Percentiles rank a stretch among this genome's conserved stretches.
Conservation (phyloP, 305 asterid species). For the Fraxinus ornus region DNA sequence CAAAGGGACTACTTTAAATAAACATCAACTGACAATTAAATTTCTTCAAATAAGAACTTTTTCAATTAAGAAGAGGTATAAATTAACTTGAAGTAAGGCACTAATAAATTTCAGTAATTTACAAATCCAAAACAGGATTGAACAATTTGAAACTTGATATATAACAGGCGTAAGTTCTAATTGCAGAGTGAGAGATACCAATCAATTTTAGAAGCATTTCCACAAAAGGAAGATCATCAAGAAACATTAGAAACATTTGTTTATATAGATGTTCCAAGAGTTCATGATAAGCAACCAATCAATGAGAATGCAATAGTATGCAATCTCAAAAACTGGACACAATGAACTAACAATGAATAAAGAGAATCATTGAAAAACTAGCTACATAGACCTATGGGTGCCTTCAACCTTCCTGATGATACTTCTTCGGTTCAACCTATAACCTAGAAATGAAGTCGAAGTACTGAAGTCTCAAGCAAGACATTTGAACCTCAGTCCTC, state of each 20-base stretch:
- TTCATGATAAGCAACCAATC: slow-evolving; percentile 6
- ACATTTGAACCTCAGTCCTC: slow-evolving; percentile 15
- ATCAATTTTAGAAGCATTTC: slow-evolving; percentile 6
- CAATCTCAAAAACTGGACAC: background rate
- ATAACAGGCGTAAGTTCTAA: background rate
- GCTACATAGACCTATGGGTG: background rate
- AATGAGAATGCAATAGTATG: slow-evolving; percentile 1
- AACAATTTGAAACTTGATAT: background rate
- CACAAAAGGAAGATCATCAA: slow-evolving; percentile 9
- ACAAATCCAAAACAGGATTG: slow-evolving; percentile 1
- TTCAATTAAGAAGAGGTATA: background rate
- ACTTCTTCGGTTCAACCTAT: background rate
- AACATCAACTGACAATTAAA: background rate
- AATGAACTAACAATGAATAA: background rate
- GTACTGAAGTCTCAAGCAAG: background rate
- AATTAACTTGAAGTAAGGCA: slow-evolving; percentile 14
- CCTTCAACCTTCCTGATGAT: slow-evolving; percentile 14
- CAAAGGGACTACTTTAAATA: background rate
- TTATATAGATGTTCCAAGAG: slow-evolving; percentile 4
- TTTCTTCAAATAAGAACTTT: slow-evolving; percentile 4
- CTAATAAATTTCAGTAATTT: slow-evolving; percentile 13
- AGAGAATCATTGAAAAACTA: background rate
- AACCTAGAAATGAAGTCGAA: slow-evolving; percentile 3
- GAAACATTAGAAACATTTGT: background rate
- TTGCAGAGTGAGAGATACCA: slow-evolving; percentile 4